Evolutionary conservation across 1,139 yeast species (phyloP).

Genomic region (Nakaseomyces glabratus): DNA sequence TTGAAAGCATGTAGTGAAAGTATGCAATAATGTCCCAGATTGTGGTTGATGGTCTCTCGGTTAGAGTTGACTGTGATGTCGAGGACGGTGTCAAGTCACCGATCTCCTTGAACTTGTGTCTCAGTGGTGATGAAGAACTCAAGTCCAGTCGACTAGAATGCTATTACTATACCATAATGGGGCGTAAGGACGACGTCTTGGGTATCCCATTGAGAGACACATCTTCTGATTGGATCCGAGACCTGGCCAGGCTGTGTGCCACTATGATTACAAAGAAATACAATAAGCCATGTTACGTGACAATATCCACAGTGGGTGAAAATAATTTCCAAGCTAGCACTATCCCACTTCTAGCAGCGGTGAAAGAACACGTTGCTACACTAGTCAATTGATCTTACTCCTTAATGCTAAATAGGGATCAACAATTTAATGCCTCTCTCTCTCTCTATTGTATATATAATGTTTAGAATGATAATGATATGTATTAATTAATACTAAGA

Average conservation of each 20-base stretch:
- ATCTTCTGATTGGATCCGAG: slow-evolving; percentile 22
- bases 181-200: slow-evolving; percentile 11
- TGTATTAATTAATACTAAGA: no score
- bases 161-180: slow-evolving; percentile 6
- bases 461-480: no score
- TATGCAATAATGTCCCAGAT: slow-evolving; percentile 1
- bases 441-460: no score
- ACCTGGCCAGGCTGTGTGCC: slow-evolving; percentile 24
- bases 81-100: slow-evolving; percentile 1
- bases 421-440: no score
- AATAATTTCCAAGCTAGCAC: slow-evolving; percentile 2
- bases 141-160: slow-evolving; percentile 3
- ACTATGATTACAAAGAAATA: slow-evolving; percentile 21
- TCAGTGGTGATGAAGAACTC: not conserved
- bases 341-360: not conserved
- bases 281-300: slow-evolving; percentile 25
- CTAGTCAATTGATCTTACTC: no score
- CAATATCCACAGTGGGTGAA: slow-evolving; percentile 14
- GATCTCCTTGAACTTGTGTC: slow-evolving; percentile 2
- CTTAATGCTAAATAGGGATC: no score
- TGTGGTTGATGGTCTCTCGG: slow-evolving; percentile 1
- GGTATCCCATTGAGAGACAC: slow-evolving; percentile 24
- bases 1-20: no score
- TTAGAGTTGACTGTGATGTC: slow-evolving; percentile 1
- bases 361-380: no score